Conservation (phyloP, 352 stramenopile genomes). For the Phytophthora hybrid region DNA sequence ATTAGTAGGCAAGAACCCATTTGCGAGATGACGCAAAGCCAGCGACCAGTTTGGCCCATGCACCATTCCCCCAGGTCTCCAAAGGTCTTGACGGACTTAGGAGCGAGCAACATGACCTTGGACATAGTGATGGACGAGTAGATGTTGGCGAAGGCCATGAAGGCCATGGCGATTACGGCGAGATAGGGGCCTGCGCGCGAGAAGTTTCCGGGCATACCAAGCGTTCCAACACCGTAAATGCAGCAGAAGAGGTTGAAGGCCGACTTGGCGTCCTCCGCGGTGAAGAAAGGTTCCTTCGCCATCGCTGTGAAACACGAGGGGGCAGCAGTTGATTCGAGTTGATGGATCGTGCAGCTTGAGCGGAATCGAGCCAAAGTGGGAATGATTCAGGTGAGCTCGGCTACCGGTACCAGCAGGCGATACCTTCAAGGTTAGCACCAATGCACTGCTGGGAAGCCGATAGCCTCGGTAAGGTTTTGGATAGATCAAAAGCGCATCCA, state of each 20-base stretch:
- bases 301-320: background rate
- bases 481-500: too few relatives aligned
- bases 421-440: too few relatives aligned
- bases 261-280: conserved; percentile 48
- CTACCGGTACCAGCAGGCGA: too few relatives aligned
- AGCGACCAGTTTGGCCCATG: conserved; percentile 54
- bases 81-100: conserved; percentile 56
- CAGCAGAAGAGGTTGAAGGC: conserved; percentile 53
- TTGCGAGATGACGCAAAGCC: conserved; percentile 46
- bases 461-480: too few relatives aligned
- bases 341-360: background rate
- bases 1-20: conserved; percentile 53
- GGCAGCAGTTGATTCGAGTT: background rate
- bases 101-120: conserved; percentile 53
- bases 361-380: background rate
- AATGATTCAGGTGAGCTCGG: background rate
- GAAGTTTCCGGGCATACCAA: conserved; percentile 34
- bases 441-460: background rate
- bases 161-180: conserved; percentile 44
- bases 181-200: conserved; percentile 43
- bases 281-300: conserved; percentile 33
- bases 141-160: conserved; percentile 58
- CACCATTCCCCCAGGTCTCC: conserved; percentile 60
- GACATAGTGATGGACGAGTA: conserved; percentile 47
- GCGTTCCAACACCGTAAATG: conserved; percentile 49